Evolutionary conservation across 768 basidiomycete genomes (phyloP).

Genomic region (Lentinula aciculospora): DNA sequence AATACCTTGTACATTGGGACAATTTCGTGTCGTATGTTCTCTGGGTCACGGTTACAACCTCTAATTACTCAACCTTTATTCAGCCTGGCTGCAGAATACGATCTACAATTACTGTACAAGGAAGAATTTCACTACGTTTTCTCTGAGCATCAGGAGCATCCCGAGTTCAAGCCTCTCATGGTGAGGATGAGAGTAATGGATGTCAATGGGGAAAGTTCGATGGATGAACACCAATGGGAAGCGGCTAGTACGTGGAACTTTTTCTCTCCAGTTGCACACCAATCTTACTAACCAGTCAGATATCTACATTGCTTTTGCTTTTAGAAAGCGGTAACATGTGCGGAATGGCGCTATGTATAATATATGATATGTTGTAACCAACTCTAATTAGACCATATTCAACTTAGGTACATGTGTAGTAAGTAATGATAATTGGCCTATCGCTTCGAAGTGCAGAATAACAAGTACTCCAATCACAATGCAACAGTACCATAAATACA

Average conservation of each 20-base stretch:
- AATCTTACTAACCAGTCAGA: constrained; percentile 38
- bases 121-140: constrained; percentile 91
- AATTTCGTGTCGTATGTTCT: constrained; percentile 73
- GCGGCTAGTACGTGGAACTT: constrained; percentile 79
- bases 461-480: background rate
- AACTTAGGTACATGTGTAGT: background rate
- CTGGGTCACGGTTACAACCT: background rate
- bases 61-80: constrained; percentile 11
- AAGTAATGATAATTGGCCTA: background rate
- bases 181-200: constrained; percentile 91
- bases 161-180: constrained; percentile 81
- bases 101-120: constrained; percentile 68
- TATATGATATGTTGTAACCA: constrained; percentile 6
- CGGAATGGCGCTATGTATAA: constrained; percentile 1
- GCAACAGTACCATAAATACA: background rate
- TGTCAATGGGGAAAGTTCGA: constrained; percentile 76
- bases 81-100: constrained; percentile 83
- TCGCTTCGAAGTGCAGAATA: background rate
- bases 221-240: constrained; percentile 97
- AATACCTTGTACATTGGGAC: constrained; percentile 96
- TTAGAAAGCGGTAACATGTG: constrained; percentile 48
- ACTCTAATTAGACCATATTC: constrained; percentile 6
- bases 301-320: constrained; percentile 91
- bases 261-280: background rate
- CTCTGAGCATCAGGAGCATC: constrained; percentile 68